Percentiles rank a stretch among this genome's conserved stretches.
Conservation (phyloP, 2,329 filamentous ascomycete species). For the Trichophaea hybrida region DNA sequence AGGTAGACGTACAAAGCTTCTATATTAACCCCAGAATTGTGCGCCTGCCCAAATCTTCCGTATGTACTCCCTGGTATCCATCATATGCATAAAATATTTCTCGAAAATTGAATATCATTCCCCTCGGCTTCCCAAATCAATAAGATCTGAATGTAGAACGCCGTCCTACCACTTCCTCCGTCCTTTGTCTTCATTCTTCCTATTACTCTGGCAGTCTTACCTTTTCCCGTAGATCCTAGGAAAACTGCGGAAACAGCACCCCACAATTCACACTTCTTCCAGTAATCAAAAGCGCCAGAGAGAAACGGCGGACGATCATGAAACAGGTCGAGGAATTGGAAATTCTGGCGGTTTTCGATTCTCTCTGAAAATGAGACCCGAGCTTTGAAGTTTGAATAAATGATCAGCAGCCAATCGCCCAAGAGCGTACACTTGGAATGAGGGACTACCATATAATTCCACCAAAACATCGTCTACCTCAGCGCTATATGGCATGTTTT, state of each 20-base stretch:
- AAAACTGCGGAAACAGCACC: neutral
- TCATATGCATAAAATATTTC: neutral
- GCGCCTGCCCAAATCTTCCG: no score
- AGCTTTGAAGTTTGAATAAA: neutral
- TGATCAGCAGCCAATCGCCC: neutral
- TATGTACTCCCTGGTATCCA: no score
- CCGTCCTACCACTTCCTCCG: neutral
- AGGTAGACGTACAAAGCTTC: no score
- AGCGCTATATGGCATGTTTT: neutral
- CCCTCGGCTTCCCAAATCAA: constrained; percentile 4
- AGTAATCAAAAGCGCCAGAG: neutral
- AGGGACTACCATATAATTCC: neutral
- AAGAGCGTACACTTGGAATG: neutral
- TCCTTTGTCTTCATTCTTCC: constrained; percentile 3
- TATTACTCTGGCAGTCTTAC: constrained; percentile 2
- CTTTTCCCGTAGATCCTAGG: neutral
- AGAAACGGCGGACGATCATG: constrained; percentile 8
- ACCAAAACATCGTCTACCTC: neutral
- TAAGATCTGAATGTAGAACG: constrained; percentile 3
- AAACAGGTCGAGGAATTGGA: constrained; percentile 12
- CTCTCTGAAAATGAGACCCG: neutral
- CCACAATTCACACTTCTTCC: constrained; percentile 5
- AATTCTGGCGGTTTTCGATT: neutral
- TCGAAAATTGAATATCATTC: neutral
- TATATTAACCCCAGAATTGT: no score